phyloP scores from a whole-genome alignment of 1,139 yeast genomes.

The Taphrina communis region DNA sequence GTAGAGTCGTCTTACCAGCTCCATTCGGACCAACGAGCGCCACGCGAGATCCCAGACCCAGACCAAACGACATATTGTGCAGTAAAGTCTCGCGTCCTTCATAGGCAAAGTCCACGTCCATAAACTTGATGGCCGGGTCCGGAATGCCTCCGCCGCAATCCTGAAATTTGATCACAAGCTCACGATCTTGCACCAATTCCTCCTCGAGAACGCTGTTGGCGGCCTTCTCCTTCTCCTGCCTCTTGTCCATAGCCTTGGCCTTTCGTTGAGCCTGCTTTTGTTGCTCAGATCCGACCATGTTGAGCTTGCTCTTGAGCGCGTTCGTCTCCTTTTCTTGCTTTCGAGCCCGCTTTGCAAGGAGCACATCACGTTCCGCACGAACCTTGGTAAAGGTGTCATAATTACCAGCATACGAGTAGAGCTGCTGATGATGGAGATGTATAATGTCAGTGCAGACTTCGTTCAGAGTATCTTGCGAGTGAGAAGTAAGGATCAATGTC shows the following conservation, averaged over 20 bases:
- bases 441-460: slow-evolving; percentile 98
- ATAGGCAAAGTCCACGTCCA: slow-evolving; percentile 82
- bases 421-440: slow-evolving; percentile 81
- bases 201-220: slow-evolving; percentile 62
- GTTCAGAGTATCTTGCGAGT: slow-evolving; percentile 98
- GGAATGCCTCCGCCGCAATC: slow-evolving; percentile 90
- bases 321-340: slow-evolving; percentile 99
- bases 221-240: slow-evolving; percentile 94
- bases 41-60: slow-evolving; percentile 98
- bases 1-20: slow-evolving; percentile 95
- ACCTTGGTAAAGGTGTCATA: slow-evolving; percentile 96
- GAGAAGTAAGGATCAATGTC: slow-evolving; percentile 83
- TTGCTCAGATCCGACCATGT: slow-evolving; percentile 99
- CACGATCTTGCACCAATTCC: slow-evolving; percentile 90
- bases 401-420: slow-evolving; percentile 92
- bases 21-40: slow-evolving; percentile 99
- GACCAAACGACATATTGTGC: slow-evolving; percentile 92
- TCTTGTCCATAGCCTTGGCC: slow-evolving; percentile 96
- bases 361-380: slow-evolving; percentile 88
- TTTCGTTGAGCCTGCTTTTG: slow-evolving; percentile 98
- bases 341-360: slow-evolving; percentile 94
- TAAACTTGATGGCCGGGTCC: slow-evolving; percentile 97
- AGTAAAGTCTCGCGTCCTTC: slow-evolving; percentile 72
- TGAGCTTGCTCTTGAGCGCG: slow-evolving; percentile 97
- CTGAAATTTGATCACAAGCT: slow-evolving; percentile 91